A percentile compares a stretch with the other conserved stretches of the same genome.
Conservation (phyloP, 306 rosid genomes). For the Biancaea sappan region DNA sequence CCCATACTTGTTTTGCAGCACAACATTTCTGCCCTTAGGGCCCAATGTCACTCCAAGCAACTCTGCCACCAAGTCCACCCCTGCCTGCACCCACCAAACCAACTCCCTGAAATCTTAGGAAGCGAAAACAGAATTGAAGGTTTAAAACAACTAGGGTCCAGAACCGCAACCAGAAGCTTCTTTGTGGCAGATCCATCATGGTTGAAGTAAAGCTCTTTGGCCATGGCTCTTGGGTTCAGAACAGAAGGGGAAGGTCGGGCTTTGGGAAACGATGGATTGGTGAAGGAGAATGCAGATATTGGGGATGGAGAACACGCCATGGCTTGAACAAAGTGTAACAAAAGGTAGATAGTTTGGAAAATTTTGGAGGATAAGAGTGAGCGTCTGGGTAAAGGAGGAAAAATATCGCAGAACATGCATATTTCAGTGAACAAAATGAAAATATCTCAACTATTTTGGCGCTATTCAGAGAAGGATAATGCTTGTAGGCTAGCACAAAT, state of each 20-base stretch:
- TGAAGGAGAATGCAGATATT: slow-evolving; percentile 56
- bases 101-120: slow-evolving; percentile 8
- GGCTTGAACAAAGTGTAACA: slow-evolving; percentile 12
- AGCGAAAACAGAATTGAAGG: slow-evolving; percentile 20
- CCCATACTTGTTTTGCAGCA: slow-evolving; percentile 83
- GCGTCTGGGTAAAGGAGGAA: not conserved
- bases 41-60: slow-evolving; percentile 92
- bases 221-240: slow-evolving; percentile 50
- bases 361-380: slow-evolving; percentile 44
- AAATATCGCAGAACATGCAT: slow-evolving; percentile 1
- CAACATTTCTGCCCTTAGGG: slow-evolving; percentile 93
- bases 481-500: too few species aligned
- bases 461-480: not conserved
- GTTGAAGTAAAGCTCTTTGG: slow-evolving; percentile 80
- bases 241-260: slow-evolving; percentile 38
- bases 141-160: slow-evolving; percentile 1
- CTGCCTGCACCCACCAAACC: slow-evolving; percentile 59
- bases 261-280: slow-evolving; percentile 51
- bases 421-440: slow-evolving; percentile 11
- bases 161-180: slow-evolving; percentile 64
- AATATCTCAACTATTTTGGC: slow-evolving; percentile 30
- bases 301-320: slow-evolving; percentile 74
- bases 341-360: not conserved
- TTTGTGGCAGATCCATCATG: slow-evolving; percentile 70
- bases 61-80: slow-evolving; percentile 83